A percentile compares a stretch with the other conserved stretches of the same genome.
phyloP scores from a whole-genome alignment of 306 rosid genomes.

The Rosa lucieae region DNA sequence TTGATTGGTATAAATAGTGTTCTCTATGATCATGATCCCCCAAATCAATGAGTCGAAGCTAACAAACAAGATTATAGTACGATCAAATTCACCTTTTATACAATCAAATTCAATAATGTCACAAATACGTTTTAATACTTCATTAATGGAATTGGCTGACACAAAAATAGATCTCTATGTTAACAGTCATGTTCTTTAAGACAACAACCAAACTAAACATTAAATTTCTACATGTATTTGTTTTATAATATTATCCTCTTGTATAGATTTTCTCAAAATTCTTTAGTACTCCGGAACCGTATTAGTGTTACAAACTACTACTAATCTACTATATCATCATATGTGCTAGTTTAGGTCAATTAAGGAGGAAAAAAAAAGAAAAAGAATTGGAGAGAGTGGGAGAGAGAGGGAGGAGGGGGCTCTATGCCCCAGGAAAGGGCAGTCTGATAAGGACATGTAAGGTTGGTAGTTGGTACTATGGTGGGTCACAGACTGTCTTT shows the following conservation, averaged over 20 bases:
- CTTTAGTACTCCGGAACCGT: too few relatives aligned
- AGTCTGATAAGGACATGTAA: constrained; percentile 28
- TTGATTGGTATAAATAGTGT: neutral
- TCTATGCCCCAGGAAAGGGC: constrained; percentile 22
- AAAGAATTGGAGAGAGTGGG: neutral
- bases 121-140: rapidly evolving
- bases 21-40: neutral
- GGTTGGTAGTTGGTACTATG: constrained; percentile 42
- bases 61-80: neutral
- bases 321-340: too few relatives aligned
- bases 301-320: too few relatives aligned
- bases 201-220: neutral
- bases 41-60: neutral
- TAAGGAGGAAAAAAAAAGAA: neutral
- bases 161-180: rapidly evolving
- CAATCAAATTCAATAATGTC: neutral
- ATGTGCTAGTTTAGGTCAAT: neutral
- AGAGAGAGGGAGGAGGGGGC: neutral
- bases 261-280: too few relatives aligned
- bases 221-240: too few relatives aligned
- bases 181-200: neutral
- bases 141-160: rapidly evolving
- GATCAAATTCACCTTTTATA: neutral
- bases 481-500: constrained; percentile 37
- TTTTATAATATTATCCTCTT: too few relatives aligned